Evolutionary conservation across 2,329 filamentous ascomycete species (phyloP).

Genomic region (Phyllosticta citrichinensis): DNA sequence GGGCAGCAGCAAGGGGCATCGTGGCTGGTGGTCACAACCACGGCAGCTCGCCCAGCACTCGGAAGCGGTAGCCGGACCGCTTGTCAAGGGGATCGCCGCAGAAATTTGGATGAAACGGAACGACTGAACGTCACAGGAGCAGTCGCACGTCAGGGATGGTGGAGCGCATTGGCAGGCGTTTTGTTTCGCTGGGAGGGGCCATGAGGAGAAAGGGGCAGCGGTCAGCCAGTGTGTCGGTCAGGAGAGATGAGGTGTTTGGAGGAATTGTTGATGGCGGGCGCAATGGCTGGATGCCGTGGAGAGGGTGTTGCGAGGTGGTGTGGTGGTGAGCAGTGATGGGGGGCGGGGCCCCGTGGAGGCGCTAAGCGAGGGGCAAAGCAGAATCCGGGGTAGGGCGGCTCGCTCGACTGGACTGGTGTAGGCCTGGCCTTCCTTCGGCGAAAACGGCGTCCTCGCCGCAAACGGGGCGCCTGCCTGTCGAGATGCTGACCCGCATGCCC

Average conservation of each 20-base stretch:
- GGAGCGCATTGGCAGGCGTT: background rate
- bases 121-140: background rate
- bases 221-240: background rate
- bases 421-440: background rate
- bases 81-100: background rate
- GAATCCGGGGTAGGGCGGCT: background rate
- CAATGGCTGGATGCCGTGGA: background rate
- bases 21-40: background rate
- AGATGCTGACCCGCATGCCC: background rate
- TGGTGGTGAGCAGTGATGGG: background rate
- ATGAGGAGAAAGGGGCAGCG: background rate
- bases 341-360: background rate
- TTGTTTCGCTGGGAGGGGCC: background rate
- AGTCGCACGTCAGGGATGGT: background rate
- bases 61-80: background rate
- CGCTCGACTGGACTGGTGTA: background rate
- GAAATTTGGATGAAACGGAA: background rate
- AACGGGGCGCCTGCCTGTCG: background rate
- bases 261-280: background rate
- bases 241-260: background rate
- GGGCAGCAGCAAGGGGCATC: background rate
- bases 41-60: background rate
- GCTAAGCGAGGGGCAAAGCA: background rate
- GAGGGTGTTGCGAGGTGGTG: background rate
- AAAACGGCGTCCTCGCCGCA: background rate